Conservation (phyloP, 2,329 filamentous ascomycete species). For the Colletotrichum simmondsii region DNA sequence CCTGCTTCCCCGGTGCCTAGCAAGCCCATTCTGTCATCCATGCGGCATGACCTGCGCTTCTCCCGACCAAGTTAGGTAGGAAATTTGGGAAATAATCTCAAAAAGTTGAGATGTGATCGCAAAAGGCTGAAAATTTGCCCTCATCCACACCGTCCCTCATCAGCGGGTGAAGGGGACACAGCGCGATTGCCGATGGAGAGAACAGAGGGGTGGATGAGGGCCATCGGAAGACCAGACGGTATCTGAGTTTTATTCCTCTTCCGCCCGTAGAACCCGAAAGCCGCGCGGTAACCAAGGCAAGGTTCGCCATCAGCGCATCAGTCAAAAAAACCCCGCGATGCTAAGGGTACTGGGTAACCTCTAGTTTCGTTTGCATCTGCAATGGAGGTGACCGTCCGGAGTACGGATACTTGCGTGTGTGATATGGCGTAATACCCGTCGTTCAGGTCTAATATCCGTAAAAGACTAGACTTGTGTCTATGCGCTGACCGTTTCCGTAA, state of each 20-base stretch:
- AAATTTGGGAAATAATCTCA: not conserved
- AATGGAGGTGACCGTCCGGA: too few relatives aligned
- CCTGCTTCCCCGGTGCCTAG: slow-evolving; percentile 32
- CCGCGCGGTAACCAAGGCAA: slow-evolving; percentile 2
- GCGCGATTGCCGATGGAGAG: slow-evolving; percentile 23
- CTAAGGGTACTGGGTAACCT: not conserved
- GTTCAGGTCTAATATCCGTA: not conserved
- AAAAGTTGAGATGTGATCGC: slow-evolving; percentile 31
- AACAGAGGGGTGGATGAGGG: not conserved
- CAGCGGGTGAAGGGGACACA: not conserved
- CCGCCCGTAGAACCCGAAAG: not conserved
- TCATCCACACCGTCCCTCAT: not conserved
- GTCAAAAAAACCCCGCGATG: not conserved
- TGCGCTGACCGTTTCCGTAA: not conserved
- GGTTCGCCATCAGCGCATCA: not conserved
- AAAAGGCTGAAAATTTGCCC: slow-evolving; percentile 16
- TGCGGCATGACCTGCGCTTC: slow-evolving; percentile 21
- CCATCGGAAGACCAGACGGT: slow-evolving; percentile 10
- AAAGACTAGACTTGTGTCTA: too few relatives aligned
- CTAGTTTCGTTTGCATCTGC: not conserved
- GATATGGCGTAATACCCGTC: not conserved
- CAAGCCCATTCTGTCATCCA: slow-evolving; percentile 26
- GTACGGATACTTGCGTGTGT: too few relatives aligned
- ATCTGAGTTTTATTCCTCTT: not conserved
- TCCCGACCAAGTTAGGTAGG: slow-evolving; percentile 17